Percentiles rank a stretch among this genome's conserved stretches.
Conservation (phyloP, 2,329 filamentous ascomycete species). For the Diaporthe citri region DNA sequence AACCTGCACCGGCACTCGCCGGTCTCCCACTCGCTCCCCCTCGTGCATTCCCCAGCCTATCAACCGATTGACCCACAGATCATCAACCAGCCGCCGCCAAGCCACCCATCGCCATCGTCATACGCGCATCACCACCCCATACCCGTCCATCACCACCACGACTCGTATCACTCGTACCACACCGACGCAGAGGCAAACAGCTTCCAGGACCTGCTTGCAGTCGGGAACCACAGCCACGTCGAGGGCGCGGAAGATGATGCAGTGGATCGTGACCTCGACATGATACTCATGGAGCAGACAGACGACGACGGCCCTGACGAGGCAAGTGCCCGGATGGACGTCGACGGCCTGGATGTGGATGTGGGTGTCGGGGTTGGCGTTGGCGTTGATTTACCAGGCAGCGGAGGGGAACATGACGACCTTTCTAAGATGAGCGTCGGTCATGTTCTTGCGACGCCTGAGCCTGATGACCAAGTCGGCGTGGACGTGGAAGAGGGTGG, state of each 20-base stretch:
- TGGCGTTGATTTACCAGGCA: constrained; percentile 23
- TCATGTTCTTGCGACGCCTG: constrained; percentile 41
- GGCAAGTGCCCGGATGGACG: constrained; percentile 40
- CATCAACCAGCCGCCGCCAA: constrained; percentile 58
- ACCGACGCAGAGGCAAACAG: constrained; percentile 58
- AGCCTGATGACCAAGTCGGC: constrained; percentile 27
- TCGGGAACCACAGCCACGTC: constrained; percentile 44
- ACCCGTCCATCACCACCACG: constrained; percentile 48
- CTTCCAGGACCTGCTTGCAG: constrained; percentile 67
- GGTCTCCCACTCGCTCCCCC: constrained; percentile 49
- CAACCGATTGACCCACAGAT: constrained; percentile 73
- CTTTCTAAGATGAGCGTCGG: constrained; percentile 43
- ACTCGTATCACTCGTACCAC: constrained; percentile 49
- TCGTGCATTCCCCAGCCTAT: constrained; percentile 52
- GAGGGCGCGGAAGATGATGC: constrained; percentile 44
- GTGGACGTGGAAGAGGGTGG: neutral
- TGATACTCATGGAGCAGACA: constrained; percentile 61
- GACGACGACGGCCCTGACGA: constrained; percentile 57
- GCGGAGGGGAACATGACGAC: constrained; percentile 31
- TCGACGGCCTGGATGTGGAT: constrained; percentile 35
- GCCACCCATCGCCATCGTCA: constrained; percentile 47
- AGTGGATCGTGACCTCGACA: constrained; percentile 64
- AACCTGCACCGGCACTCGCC: constrained; percentile 46
- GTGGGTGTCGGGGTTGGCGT: constrained; percentile 32
- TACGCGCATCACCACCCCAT: constrained; percentile 44